Evolutionary conservation across 2,329 filamentous ascomycete species (phyloP), one percentile per base, ranked within the genome.

Genomic region (Elsinoe ampelina): DNA sequence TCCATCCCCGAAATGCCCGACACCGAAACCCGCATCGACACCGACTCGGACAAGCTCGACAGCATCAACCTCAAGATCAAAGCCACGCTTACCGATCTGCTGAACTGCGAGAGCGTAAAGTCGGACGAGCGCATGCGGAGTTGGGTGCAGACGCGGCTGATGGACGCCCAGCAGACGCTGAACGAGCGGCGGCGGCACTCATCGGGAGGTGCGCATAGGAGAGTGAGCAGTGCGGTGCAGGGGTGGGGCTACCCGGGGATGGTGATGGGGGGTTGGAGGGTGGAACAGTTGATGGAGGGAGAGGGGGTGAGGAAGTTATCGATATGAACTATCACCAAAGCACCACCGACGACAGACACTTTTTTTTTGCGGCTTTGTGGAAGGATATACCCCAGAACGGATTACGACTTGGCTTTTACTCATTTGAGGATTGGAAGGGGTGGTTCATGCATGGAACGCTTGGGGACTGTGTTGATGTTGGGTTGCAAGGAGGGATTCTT

Each of bases 11-110:
- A 62, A 22, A 54, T 58, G 17, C 54, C 47, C 3, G 56, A 48
- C 12, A 20, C 48, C 3, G 58, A 58, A n/a, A 30, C 48, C 58
- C 50, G 73, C 68, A 65, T 69, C 61, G 62, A 63, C 36, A 60
- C 71, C 61, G 69, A 78, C 72, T 64, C 75, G 62, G 65, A 72
- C 65, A 73, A 72, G 59, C 65, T 78, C n/a, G 72, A 70, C 58
- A 67, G 76, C 41, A 71, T 79, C 65, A 79, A 78, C 60, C 70
- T 76, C 52, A 74, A 77, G 60, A 79, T 80, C 66, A 80, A 80
- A 62, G 71, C 70, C 17, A 78, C 75, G 8, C 70, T 81, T 48
- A 80, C 77, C 10, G 76, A 79, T 58, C 68, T 81, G 1, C 67
- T 81, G 55, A 80, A 80, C 60, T 78, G 76, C 47, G 74, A 77